Percentiles rank a stretch among this genome's conserved stretches.
These are phyloP conservation scores for Lecanosticta acicola DNA, from an alignment of 2,329 filamentous ascomycete species.

Conservation along the genomic window DNA sequence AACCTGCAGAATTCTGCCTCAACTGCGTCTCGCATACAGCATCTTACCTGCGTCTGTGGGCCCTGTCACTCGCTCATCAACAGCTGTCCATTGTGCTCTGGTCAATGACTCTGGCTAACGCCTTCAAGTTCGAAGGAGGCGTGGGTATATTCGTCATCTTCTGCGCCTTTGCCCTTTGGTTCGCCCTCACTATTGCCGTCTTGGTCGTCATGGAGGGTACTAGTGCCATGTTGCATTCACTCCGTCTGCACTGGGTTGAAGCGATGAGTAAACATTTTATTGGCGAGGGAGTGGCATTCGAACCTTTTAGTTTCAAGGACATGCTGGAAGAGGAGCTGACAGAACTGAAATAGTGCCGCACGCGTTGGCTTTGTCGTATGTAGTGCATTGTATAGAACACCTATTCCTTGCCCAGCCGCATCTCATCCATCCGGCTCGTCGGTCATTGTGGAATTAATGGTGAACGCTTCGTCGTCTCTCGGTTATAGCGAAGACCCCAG, in stretches of 20 bases:
- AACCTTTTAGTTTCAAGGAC: conserved; percentile 80
- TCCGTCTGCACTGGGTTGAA: conserved; percentile 93
- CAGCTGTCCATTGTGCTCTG: conserved; percentile 94
- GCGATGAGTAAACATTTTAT: conserved; percentile 97
- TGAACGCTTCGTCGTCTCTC: background rate
- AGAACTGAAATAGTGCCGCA: conserved; percentile 30
- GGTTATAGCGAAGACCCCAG: too few relatives aligned
- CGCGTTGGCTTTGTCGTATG: conserved; percentile 2
- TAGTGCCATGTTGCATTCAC: conserved; percentile 87
- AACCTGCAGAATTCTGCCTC: conserved; percentile 77
- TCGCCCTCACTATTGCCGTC: conserved; percentile 72
- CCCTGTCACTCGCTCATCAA: conserved; percentile 92
- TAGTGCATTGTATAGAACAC: background rate
- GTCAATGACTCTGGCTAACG: conserved; percentile 85
- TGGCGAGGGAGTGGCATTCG: conserved; percentile 74
- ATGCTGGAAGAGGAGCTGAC: conserved; percentile 71
- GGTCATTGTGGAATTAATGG: background rate
- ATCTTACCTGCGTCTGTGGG: conserved; percentile 97
- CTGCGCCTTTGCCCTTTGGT: conserved; percentile 81
- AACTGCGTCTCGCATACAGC: conserved; percentile 99
- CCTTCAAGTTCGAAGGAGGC: conserved; percentile 57
- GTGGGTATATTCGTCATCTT: conserved; percentile 75
- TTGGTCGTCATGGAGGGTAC: conserved; percentile 94
- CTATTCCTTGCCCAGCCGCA: background rate
- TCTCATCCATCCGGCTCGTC: background rate